phyloP scores from a whole-genome alignment of 441 rosid genomes.

The Monsonia emarginata region DNA sequence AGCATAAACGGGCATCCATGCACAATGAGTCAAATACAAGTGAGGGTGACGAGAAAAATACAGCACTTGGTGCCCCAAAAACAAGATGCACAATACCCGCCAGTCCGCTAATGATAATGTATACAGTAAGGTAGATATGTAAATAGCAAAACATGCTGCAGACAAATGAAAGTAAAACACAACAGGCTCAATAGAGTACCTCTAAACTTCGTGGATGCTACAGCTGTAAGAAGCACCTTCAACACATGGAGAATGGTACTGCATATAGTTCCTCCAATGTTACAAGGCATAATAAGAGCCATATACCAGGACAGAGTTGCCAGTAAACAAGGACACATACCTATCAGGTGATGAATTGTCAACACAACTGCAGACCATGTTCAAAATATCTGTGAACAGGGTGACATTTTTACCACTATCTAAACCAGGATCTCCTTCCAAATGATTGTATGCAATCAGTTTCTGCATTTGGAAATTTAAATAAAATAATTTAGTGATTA shows the following conservation, averaged over 20 bases:
- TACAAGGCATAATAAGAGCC: slow-evolving; percentile 17
- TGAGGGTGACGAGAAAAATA: too few species aligned
- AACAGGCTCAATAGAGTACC: slow-evolving; percentile 33
- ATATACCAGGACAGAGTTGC: slow-evolving; percentile 10
- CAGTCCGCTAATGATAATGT: not conserved
- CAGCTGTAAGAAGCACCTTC: slow-evolving; percentile 96
- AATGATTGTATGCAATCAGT: slow-evolving; percentile 94
- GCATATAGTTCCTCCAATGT: slow-evolving; percentile 32
- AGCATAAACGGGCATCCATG: not conserved
- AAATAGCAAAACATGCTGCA: not conserved
- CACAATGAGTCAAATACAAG: too few species aligned
- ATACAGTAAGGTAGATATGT: slow-evolving; percentile 1
- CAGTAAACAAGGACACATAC: slow-evolving; percentile 29
- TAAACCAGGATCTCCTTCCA: slow-evolving; percentile 97
- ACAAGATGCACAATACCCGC: too few species aligned
- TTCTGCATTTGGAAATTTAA: slow-evolving; percentile 45
- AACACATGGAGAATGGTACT: slow-evolving; percentile 89
- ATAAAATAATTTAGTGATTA: slow-evolving; percentile 16
- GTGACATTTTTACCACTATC: slow-evolving; percentile 78
- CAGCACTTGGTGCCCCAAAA: too few species aligned
- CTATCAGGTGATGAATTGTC: slow-evolving; percentile 97
- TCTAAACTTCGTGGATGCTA: slow-evolving; percentile 86
- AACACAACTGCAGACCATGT: slow-evolving; percentile 81
- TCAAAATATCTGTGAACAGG: slow-evolving; percentile 80
- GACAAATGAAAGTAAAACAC: slow-evolving; percentile 1